A percentile compares a stretch with the other conserved stretches of the same genome.
Conservation (phyloP, 192 early-diverging fungal genomes). For the Gamsiella multidivaricata region DNA sequence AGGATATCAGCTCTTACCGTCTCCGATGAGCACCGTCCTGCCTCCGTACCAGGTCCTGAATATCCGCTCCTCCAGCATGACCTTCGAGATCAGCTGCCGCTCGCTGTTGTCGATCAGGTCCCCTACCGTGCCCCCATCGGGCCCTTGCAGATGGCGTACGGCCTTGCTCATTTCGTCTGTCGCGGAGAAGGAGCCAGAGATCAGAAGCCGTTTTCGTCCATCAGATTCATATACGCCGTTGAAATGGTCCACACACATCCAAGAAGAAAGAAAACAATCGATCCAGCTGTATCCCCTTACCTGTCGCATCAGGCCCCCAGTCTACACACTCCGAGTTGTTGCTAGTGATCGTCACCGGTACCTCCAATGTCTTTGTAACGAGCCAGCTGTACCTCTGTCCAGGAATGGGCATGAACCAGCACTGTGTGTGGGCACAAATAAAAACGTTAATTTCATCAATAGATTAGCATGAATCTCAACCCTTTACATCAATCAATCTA, state of each 20-base stretch:
- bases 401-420: constrained; percentile 20
- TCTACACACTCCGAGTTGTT: constrained; percentile 13
- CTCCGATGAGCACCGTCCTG: constrained; percentile 28
- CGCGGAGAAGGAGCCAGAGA: too few relatives aligned
- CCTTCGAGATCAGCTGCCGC: constrained; percentile 14
- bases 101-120: constrained; percentile 22
- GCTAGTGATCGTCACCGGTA: constrained; percentile 1
- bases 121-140: background rate
- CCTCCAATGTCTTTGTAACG: constrained; percentile 19
- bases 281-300: too few relatives aligned
- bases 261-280: too few relatives aligned
- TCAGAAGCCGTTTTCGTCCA: too few relatives aligned
- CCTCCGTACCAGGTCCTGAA: constrained; percentile 23
- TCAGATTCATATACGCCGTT: too few relatives aligned
- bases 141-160: constrained; percentile 14
- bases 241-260: too few relatives aligned
- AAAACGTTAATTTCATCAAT: too few relatives aligned
- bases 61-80: constrained; percentile 23
- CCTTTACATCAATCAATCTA: too few relatives aligned
- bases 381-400: constrained; percentile 34
- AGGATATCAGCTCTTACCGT: background rate
- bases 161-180: constrained; percentile 40
- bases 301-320: constrained; percentile 26
- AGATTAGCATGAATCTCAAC: too few relatives aligned
- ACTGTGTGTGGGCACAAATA: too few relatives aligned